These are phyloP conservation scores for Podaxis sp. DNA, from an alignment of 768 basidiomycete species.

Conservation along the genomic window DNA sequence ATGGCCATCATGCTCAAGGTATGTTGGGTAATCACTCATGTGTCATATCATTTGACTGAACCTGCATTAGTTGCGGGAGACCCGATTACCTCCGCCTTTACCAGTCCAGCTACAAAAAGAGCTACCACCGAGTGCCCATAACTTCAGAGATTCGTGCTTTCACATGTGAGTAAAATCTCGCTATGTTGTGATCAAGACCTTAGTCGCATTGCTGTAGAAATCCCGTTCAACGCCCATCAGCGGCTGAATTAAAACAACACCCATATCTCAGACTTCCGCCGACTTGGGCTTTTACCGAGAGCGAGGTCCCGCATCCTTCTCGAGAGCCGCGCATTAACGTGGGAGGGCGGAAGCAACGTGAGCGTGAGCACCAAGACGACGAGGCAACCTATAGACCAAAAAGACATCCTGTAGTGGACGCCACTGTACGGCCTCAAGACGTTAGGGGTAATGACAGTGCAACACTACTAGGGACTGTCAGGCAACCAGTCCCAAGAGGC, in stretches of 20 bases:
- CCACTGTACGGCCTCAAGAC: constrained; percentile 8
- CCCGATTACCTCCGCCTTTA: constrained; percentile 69
- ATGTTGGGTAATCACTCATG: constrained; percentile 14
- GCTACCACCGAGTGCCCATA: constrained; percentile 56
- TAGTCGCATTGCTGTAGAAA: constrained; percentile 36
- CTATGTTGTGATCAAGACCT: not conserved
- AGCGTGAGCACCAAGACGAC: not conserved
- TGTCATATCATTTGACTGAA: not conserved
- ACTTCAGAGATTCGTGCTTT: constrained; percentile 78
- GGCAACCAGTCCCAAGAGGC: constrained; percentile 6
- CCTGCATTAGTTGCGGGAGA: constrained; percentile 52
- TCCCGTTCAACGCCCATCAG: constrained; percentile 65
- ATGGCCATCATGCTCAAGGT: constrained; percentile 83
- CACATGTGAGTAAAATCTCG: constrained; percentile 45
- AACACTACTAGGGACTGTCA: not conserved
- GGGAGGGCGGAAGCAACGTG: not conserved
- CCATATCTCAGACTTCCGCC: constrained; percentile 54
- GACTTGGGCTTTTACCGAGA: constrained; percentile 41
- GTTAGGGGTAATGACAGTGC: not conserved
- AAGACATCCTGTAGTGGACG: not conserved
- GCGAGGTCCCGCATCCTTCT: constrained; percentile 13
- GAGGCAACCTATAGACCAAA: not conserved
- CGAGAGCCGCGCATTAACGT: not conserved
- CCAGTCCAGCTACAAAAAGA: constrained; percentile 50
- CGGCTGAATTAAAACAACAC: constrained; percentile 60